These are phyloP conservation scores for Cardamine chenopodiifolia DNA, from an alignment of 345 rosid genomes.

Conservation along the genomic window DNA sequence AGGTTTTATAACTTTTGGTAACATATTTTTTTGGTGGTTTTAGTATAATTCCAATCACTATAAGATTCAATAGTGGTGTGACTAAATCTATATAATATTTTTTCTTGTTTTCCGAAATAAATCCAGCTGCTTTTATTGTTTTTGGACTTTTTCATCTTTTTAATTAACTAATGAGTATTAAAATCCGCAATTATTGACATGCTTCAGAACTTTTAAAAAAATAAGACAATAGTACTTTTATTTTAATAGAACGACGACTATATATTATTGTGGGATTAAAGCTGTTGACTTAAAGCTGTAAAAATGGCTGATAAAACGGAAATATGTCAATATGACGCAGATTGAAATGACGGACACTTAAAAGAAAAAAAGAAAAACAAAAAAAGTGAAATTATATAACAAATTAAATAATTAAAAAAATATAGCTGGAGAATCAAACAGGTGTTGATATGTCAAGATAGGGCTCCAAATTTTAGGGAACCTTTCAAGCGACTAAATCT, in stretches of 20 bases:
- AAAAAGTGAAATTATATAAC: not conserved
- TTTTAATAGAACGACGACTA: constrained; percentile 26
- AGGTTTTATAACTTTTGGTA: not conserved
- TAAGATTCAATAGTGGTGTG: not conserved
- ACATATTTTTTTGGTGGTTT: not conserved
- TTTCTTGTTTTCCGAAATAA: constrained; percentile 16
- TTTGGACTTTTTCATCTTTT: constrained; percentile 8
- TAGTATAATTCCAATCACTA: not conserved
- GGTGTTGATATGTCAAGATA: constrained; percentile 21
- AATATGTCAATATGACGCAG: constrained; percentile 32
- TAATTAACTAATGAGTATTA: not conserved
- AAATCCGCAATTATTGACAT: constrained; percentile 36
- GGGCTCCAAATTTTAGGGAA: constrained; percentile 45
- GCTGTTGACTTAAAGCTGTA: constrained; percentile 43
- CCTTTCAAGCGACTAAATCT: constrained; percentile 35
- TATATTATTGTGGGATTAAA: constrained; percentile 25
- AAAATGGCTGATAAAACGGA: constrained; percentile 38
- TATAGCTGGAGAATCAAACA: constrained; percentile 28
- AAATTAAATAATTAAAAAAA: not conserved
- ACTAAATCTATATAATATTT: not conserved
- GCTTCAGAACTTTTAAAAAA: not conserved
- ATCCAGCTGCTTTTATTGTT: constrained; percentile 22
- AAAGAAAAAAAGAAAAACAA: not conserved
- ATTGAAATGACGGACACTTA: constrained; percentile 34
- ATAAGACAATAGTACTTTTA: not conserved